Evolutionary conservation across 257 asterid genomes (phyloP).

Genomic region (Datura wrightii): DNA sequence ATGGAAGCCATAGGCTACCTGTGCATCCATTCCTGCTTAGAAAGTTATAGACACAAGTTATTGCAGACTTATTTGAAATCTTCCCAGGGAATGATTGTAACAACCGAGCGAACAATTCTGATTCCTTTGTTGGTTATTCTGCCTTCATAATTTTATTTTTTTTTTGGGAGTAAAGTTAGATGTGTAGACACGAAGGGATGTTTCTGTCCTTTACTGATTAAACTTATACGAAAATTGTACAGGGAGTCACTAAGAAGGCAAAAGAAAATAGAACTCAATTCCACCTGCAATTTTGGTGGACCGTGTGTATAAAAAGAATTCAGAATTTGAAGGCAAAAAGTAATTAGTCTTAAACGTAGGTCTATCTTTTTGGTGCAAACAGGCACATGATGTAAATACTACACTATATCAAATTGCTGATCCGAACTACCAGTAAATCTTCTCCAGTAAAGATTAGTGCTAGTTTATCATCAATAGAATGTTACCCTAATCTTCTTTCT

Average conservation of each 20-base stretch:
- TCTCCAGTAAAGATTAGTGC: neutral
- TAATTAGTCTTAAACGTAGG: neutral
- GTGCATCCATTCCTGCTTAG: constrained; percentile 93
- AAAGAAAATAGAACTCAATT: neutral
- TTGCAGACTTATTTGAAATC: neutral
- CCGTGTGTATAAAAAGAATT: neutral
- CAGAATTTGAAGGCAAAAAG: neutral
- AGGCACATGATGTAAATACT: constrained; percentile 4
- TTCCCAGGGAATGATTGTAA: neutral
- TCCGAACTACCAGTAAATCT: neutral
- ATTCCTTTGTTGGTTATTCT: neutral
- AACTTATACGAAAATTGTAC: neutral
- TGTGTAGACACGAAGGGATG: neutral
- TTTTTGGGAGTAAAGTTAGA: neutral
- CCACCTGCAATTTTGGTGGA: constrained; percentile 3
- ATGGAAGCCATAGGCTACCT: constrained; percentile 96
- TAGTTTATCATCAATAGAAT: neutral
- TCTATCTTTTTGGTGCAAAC: neutral
- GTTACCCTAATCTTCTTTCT: neutral
- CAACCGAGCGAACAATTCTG: neutral
- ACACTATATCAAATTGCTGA: constrained; percentile 3
- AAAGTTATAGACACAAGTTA: constrained; percentile 22
- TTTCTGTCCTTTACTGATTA: neutral
- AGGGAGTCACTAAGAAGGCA: neutral
- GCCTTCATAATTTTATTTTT: neutral